Percentiles rank a stretch among this genome's conserved stretches.
These are phyloP conservation scores for Claviceps arundinis DNA, from an alignment of 2,329 filamentous ascomycete species.

Conservation along the genomic window DNA sequence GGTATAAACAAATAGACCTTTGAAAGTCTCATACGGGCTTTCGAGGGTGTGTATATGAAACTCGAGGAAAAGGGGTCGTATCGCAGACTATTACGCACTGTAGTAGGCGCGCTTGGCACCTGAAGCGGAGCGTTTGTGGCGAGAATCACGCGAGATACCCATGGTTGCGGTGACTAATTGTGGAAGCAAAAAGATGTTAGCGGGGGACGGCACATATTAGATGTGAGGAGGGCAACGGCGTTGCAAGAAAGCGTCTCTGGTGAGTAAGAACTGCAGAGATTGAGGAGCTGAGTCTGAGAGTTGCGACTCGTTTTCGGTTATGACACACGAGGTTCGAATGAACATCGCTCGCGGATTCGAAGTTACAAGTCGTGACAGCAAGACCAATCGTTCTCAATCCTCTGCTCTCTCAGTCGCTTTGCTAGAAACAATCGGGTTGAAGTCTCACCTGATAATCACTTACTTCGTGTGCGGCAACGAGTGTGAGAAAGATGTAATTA, in stretches of 20 bases:
- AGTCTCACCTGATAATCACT: conserved; percentile 34
- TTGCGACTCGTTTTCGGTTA: neutral
- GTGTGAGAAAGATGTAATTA: too few relatives aligned
- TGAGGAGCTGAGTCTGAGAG: neutral
- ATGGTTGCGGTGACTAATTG: conserved; percentile 63
- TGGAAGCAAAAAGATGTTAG: conserved; percentile 11
- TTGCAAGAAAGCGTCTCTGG: neutral
- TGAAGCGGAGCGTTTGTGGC: conserved; percentile 98
- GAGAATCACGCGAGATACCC: conserved; percentile 99
- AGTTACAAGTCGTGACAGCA: neutral
- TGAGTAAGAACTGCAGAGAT: neutral
- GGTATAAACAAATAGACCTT: neutral
- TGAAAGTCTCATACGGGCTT: conserved; percentile 47
- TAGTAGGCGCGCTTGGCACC: conserved; percentile 95
- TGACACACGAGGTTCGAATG: neutral
- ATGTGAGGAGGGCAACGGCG: neutral
- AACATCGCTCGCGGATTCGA: neutral
- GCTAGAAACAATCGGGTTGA: neutral
- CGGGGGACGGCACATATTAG: neutral
- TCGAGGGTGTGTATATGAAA: conserved; percentile 26
- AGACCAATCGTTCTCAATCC: neutral
- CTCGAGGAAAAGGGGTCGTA: conserved; percentile 1
- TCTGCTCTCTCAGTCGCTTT: neutral
- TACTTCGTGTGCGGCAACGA: too few relatives aligned
- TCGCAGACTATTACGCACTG: conserved; percentile 43